These are phyloP conservation scores for Clitocybe nebularis DNA, from an alignment of 1,284 basidiomycete species.

Conservation along the genomic window DNA sequence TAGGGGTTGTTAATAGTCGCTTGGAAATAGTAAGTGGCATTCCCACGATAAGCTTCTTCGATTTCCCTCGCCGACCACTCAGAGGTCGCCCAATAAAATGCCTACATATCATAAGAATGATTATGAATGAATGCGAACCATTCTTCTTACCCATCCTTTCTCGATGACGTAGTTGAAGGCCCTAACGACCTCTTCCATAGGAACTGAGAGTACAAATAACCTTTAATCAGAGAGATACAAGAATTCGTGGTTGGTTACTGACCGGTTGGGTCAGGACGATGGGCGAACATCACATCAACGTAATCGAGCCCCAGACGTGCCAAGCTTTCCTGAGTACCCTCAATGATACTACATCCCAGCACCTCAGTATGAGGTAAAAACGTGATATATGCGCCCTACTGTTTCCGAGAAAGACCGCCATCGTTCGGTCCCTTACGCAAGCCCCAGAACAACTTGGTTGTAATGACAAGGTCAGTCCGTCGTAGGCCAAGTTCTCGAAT, in stretches of 20 bases:
- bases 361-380: slow-evolving; percentile 4
- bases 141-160: slow-evolving; percentile 48
- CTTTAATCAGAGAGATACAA: not conserved
- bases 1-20: not conserved
- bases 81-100: slow-evolving; percentile 74
- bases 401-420: slow-evolving; percentile 68
- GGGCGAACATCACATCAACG: slow-evolving; percentile 69
- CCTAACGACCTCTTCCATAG: slow-evolving; percentile 71
- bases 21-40: not conserved
- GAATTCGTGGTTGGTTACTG: slow-evolving; percentile 3
- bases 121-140: not conserved
- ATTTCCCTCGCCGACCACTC: slow-evolving; percentile 78
- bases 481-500: slow-evolving; percentile 72
- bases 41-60: slow-evolving; percentile 66
- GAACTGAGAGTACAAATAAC: slow-evolving; percentile 32
- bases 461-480: slow-evolving; percentile 70
- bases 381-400: slow-evolving; percentile 37
- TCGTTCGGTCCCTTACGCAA: slow-evolving; percentile 55
- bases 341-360: slow-evolving; percentile 54
- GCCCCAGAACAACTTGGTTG: slow-evolving; percentile 67
- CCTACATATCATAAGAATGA: slow-evolving; percentile 28
- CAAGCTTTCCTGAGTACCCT: slow-evolving; percentile 69
- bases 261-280: slow-evolving; percentile 39
- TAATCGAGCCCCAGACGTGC: slow-evolving; percentile 74
- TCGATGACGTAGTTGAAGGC: slow-evolving; percentile 71